Base-by-base conservation (phyloP, 257 asterid species). In the Fraxinus cuspidata region DNA sequence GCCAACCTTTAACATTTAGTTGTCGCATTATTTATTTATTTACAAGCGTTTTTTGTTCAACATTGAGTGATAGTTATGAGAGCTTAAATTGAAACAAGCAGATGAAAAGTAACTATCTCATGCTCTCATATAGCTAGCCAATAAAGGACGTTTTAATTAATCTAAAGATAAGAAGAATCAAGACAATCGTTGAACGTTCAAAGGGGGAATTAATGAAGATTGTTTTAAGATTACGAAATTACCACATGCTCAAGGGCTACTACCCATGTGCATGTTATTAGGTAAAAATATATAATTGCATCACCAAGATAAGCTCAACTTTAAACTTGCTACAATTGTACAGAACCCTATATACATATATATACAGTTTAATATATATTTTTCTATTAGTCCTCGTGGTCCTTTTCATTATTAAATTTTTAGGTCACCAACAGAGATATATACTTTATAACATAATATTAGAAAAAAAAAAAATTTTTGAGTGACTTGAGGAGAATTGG, bases 161-260 rank as follows among this genome's bases (percentile, higher is more conserved):
- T 60, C 15, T 21, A 7, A 2, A 21, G 1, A 5, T 8, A 8
- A 25, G 18, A 21, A 23, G 68, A 25, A 25, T 60, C 68, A 63
- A 27, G 16, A 27, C 9, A 27, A 27, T 63, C 35, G 29, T 63
- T 63, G 69, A 63, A 63, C 69, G 34, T 63, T 63, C 69, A 63
- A 63, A 23, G 34, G 34, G 19, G 69, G 69, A 63, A 63, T 63
- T 63, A 63, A 63, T 63, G 69, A 25, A 27, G 69, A 63, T 63
- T 63, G 69, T 63, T 63, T 63, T 25, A 11, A 63, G 69, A 25
- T 63, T 23, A 63, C 69, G 69, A 63, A 63, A 63, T 25, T 23
- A 63, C 69, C 69, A 63, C 69, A 63, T 63, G 69, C 16, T 27
- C 2, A 23, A 23, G 69, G 69, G 0, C 34, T 63, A 63, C 69